A percentile compares a stretch with the other conserved stretches of the same genome.
Conservation (phyloP, 2,329 filamentous ascomycete species). For the Calonectria hawksworthii region DNA sequence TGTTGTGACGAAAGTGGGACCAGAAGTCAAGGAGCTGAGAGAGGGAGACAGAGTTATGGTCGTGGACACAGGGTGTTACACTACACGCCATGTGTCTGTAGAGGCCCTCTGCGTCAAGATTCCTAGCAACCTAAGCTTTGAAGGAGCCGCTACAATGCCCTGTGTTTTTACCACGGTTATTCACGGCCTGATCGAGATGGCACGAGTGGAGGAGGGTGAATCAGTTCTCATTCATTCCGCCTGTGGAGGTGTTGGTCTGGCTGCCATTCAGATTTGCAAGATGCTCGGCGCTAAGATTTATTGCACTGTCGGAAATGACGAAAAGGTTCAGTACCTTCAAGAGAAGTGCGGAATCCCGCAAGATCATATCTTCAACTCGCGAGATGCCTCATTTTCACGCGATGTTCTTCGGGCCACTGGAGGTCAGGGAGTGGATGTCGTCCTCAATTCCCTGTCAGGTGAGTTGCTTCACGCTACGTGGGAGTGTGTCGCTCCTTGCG, state of each 20-base stretch:
- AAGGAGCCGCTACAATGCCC: conserved; percentile 51
- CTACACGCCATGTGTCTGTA: conserved; percentile 42
- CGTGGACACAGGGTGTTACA: conserved; percentile 36
- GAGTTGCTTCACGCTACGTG: conserved; percentile 3
- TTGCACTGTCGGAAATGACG: neutral
- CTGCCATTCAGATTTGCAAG: neutral
- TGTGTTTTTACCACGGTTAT: conserved; percentile 51
- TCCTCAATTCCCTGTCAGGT: neutral
- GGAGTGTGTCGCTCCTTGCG: neutral
- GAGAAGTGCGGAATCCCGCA: neutral
- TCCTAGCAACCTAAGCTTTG: conserved; percentile 50
- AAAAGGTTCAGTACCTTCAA: neutral
- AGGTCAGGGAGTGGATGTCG: neutral
- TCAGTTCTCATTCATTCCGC: conserved; percentile 13
- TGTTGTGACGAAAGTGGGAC: neutral
- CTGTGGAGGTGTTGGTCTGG: conserved; percentile 1
- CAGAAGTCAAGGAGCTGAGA: conserved; percentile 33
- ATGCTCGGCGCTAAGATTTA: neutral
- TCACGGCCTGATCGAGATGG: conserved; percentile 22
- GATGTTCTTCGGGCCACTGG: neutral
- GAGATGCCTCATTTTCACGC: neutral
- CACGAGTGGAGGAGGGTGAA: conserved; percentile 22
- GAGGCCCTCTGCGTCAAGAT: conserved; percentile 46
- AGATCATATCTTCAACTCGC: neutral
- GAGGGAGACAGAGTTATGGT: conserved; percentile 51